Evolutionary conservation across 2,329 filamentous ascomycete species (phyloP), one percentile per base, ranked within the genome.

Genomic region (Pseudogymnoascus sp.): DNA sequence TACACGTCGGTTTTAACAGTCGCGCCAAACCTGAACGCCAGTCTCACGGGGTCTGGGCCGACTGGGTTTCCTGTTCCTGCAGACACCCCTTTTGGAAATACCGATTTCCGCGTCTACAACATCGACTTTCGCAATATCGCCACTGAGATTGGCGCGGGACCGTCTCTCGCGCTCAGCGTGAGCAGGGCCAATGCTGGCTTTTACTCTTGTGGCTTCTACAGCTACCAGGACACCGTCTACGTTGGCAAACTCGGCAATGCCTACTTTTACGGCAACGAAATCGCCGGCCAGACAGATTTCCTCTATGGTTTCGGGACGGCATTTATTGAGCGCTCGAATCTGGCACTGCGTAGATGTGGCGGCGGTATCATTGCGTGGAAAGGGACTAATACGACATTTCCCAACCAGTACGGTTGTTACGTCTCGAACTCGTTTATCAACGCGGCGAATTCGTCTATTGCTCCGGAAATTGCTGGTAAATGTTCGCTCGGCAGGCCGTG

Each of bases 311-410:
- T 87, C 67, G 85, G 85, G 25, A 88, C 85, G 0, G 77, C 81
- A 3, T 88, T 81, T 77, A 76, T 87, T 39, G 77, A 83, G 61
- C 74, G 76, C 3, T 82, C 80, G 1, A 73, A 75, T 0, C 71
- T 89, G 1, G 74, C 76, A 0, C 76, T 88, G 11, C 80, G 86
- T 8, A 75, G 73, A 66, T 89, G 85, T 65, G 83, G 84, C 3
- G 86, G 86, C 14, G 86, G 85, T 9, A 82, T 89, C 60, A 86
- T 83, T 0, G 85, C 86, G 0, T 88, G 85, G 86, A 88, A 88
- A 67, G 84, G 82, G 28, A 79, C 81, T 0, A 87, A 87, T 71
- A 88, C 84, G 0, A 86, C 84, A 0, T 86, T 84, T 59, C 69
- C 71, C 4, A 89, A 89, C 72, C 85, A 84, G 66, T 88, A 87